These are phyloP conservation scores for Chlorella sp. DNA, from an alignment of 139 green algal species.

Conservation along the genomic window DNA sequence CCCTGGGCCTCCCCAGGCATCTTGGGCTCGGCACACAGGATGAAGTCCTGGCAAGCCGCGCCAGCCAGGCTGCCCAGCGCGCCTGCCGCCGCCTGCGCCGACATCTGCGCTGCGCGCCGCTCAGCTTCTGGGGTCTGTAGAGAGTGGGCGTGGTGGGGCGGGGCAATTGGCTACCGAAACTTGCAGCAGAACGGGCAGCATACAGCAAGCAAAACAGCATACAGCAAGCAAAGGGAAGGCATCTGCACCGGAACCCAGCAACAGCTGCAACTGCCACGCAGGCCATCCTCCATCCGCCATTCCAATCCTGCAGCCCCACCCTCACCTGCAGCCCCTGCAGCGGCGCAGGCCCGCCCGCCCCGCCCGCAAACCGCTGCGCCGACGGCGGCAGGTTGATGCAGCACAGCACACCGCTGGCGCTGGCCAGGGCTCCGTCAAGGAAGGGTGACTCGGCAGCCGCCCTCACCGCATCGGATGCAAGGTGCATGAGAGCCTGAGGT, in stretches of 20 bases:
- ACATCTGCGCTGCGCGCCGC: constrained; percentile 30
- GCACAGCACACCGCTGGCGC: constrained; percentile 72
- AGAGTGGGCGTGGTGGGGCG: too few species aligned
- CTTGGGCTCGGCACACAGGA: constrained; percentile 64
- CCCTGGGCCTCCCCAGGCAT: background rate
- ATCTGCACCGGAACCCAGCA: too few species aligned
- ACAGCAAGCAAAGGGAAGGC: too few species aligned
- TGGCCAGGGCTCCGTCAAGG: constrained; percentile 65
- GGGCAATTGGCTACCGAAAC: too few species aligned
- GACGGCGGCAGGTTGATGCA: constrained; percentile 70
- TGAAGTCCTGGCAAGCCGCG: constrained; percentile 72
- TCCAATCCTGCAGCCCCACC: too few species aligned
- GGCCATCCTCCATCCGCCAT: too few species aligned
- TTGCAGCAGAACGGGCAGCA: too few species aligned
- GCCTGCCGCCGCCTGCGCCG: constrained; percentile 59
- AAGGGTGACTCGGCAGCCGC: constrained; percentile 82
- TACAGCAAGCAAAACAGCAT: too few species aligned
- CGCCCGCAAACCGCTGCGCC: constrained; percentile 11
- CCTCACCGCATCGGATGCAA: constrained; percentile 58
- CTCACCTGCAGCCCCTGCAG: constrained; percentile 10
- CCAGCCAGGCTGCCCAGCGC: constrained; percentile 59
- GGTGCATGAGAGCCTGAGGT: constrained; percentile 58
- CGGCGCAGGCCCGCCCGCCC: background rate
- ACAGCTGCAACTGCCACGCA: too few species aligned
- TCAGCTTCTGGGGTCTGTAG: constrained; percentile 18